Conservation (phyloP, 106 monocot species). For the Phalaenopsis equestris region DNA sequence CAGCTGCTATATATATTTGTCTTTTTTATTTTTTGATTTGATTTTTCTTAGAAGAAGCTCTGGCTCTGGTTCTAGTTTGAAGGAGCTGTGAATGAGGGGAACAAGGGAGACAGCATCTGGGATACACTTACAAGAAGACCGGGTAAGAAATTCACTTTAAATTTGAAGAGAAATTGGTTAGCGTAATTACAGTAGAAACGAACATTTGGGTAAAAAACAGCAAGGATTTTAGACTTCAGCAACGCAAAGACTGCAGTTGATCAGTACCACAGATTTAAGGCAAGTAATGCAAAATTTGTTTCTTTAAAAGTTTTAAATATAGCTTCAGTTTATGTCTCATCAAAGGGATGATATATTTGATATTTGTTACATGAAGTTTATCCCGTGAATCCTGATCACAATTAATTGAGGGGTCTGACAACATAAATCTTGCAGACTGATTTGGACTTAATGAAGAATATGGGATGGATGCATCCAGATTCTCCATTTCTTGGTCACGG, state of each 20-base stretch:
- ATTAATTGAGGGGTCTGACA: too few relatives aligned
- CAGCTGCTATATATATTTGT: neutral
- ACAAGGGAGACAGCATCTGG: conserved; percentile 58
- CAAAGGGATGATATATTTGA: too few relatives aligned
- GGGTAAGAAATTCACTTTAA: conserved; percentile 8
- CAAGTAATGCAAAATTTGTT: conserved; percentile 2
- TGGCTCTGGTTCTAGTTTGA: conserved; percentile 36
- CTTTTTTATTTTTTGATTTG: neutral
- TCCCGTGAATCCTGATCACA: too few relatives aligned
- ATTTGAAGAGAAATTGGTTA: neutral
- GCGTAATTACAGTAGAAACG: too few relatives aligned
- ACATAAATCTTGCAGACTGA: conserved; percentile 28
- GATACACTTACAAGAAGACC: conserved; percentile 54
- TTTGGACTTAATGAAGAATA: conserved; percentile 51
- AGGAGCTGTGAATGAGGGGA: conserved; percentile 69
- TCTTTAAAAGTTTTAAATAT: neutral
- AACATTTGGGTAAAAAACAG: conserved; percentile 15
- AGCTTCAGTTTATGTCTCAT: too few relatives aligned
- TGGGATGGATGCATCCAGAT: conserved; percentile 71
- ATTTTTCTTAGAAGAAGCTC: neutral
- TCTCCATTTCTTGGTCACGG: conserved; percentile 63
- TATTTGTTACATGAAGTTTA: too few relatives aligned
- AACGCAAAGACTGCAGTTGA: conserved; percentile 74
- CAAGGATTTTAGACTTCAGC: conserved; percentile 67
- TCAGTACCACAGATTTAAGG: conserved; percentile 77